A percentile compares a stretch with the other conserved stretches of the same genome.
Conservation (phyloP, 495 filamentous ascomycete genomes). For the Pseudoneurospora amorphoporcata region DNA sequence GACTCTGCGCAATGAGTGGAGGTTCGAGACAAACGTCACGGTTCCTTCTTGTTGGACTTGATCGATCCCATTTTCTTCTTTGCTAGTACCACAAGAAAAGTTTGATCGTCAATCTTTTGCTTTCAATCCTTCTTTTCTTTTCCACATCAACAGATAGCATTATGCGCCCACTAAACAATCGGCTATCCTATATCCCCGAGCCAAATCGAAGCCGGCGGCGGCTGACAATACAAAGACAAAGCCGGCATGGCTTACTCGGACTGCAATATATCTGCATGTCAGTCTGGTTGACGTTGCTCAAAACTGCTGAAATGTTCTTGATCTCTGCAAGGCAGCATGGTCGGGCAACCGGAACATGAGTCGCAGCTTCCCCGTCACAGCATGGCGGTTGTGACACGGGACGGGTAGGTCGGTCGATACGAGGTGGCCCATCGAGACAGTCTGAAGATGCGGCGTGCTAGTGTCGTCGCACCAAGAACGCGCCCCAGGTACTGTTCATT, state of each 20-base stretch:
- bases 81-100: neutral
- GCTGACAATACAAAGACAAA: neutral
- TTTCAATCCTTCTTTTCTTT: neutral
- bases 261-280: neutral
- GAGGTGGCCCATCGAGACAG: neutral
- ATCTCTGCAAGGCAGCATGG: neutral
- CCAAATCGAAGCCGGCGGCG: neutral
- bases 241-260: neutral
- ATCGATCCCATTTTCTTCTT: neutral
- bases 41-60: neutral
- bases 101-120: neutral
- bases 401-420: conserved; percentile 1
- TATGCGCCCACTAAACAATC: neutral
- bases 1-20: neutral
- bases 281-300: neutral
- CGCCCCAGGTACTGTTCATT: neutral
- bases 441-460: conserved; percentile 5
- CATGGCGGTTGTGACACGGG: neutral
- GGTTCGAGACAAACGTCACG: neutral
- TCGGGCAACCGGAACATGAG: neutral
- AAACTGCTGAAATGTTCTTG: neutral
- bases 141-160: neutral
- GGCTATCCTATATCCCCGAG: neutral
- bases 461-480: neutral
- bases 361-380: neutral